Evolutionary conservation across 139 green algal species (phyloP).

Genomic region (Volvox reticuliferus): DNA sequence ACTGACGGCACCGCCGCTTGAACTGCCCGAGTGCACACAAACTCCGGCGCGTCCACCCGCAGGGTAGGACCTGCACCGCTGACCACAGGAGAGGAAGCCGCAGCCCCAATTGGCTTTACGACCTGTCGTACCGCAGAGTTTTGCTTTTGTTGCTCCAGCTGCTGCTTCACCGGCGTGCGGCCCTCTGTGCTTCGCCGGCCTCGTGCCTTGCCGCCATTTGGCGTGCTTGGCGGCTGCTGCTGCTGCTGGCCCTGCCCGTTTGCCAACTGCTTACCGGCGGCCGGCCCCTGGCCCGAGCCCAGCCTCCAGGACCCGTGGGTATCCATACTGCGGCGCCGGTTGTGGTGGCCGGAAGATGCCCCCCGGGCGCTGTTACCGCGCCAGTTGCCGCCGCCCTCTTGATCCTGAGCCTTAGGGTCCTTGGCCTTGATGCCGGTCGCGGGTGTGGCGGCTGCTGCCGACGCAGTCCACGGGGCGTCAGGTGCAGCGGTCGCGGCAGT

Average conservation of each 20-base stretch:
- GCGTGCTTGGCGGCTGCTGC: background rate
- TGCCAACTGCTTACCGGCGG: background rate
- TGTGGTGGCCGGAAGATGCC: background rate
- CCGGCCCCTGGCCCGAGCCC: background rate
- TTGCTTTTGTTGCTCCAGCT: background rate
- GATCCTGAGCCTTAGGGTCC: background rate
- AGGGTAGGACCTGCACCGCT: background rate
- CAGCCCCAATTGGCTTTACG: background rate
- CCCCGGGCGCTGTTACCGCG: background rate
- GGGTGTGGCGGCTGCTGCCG: background rate
- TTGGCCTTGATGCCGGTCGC: background rate
- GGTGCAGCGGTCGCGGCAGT: background rate
- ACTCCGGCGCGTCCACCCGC: constrained; percentile 29
- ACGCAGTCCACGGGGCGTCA: background rate
- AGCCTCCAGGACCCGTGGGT: background rate
- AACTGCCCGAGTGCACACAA: background rate
- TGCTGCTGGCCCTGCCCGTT: background rate
- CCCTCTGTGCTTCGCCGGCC: background rate
- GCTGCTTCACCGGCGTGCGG: background rate
- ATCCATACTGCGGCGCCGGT: constrained; percentile 23
- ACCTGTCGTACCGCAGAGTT: too few relatives aligned
- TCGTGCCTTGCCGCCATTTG: background rate
- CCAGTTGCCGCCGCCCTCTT: background rate
- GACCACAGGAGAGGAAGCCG: background rate
- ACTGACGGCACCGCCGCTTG: background rate